Base-by-base conservation (phyloP, 2,329 filamentous ascomycete genomes). In the Cladosporium sp. region DNA sequence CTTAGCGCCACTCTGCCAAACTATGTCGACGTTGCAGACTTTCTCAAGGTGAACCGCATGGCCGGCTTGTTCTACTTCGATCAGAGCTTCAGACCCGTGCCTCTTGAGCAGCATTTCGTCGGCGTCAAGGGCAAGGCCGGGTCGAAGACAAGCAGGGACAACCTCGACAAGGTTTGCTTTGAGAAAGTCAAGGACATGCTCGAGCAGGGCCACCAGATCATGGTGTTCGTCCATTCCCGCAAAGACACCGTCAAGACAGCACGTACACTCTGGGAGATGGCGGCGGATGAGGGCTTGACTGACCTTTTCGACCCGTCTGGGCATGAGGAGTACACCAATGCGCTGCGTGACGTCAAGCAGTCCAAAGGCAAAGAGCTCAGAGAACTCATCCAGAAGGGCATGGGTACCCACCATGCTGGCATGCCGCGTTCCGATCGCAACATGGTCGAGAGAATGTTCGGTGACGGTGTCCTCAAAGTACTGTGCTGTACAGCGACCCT, bases 181-280 rank as follows among this genome's bases (percentile, higher is more conserved):
- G 91, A 97, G 60, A 99, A 99, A 67, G 90, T 96, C 43, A 86
- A 84, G 60, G 87, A 93, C 49, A 96, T 98, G 91, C 77, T 98
- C 3, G 83, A 90, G 65, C 76, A 78, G 54, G 91, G 88, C n/a
- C 93, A 99, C 64, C 93, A 98, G 68, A 81, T 98, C 59, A 98
- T 99, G 95, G 92, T 99, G 0, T 98, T 99, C 69, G 95, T 98
- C 9, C 95, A 98, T 68, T 96, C 92, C 1, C 81, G 93, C 22
- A 91, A 95, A 66, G 95, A 99, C 62, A 98, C 95, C 0, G 83
- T 95, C 59, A 81, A 86, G 56, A 95, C 92, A 1, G 91, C 93
- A 43, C 86, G 87, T 59, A 89, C 86, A 74, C 75, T 98, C 22
- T 84, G 87, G 56, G 85, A 96, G 61, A 90, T 93, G 75, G 93